Evolutionary conservation across 768 basidiomycete species (phyloP), one percentile per base, ranked within the genome.

Genomic region (Auriscalpium vulgare): DNA sequence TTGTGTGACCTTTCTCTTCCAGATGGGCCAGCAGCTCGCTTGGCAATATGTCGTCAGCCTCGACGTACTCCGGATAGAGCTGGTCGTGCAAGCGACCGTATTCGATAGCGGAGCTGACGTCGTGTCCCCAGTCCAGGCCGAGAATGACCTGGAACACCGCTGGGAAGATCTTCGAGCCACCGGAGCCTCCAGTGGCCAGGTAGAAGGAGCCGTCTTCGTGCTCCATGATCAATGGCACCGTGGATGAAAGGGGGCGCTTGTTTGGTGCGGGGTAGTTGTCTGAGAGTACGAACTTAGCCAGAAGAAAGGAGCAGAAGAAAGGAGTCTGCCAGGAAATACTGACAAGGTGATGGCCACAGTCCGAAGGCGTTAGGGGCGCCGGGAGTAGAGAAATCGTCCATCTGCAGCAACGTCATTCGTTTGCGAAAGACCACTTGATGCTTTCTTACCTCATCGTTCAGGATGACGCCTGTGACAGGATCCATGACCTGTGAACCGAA

Each of bases 341-440:
- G 19, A 49, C 89, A 91, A 7, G 88, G 89, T 14, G 88, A 91
- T 16, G 92, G 87, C 72, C 74, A 83, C 48, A 95, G 71, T 0
- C 89, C 93, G 65, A 92, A 95, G 2, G 75, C 82, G 62, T 97
- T 95, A 7, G 91, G 80, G n/a, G 71, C 69, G 3, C 88, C 92
- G 1, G 94, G 95, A 1, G 75, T 85, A 10, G 92, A 88, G 68
- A 97, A 97, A 69, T 98, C 95, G 59, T 93, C 91, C 88, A 92
- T 90, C 80, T 85, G 53, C 29, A 29, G 29, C 29, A 29, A 29
- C 29, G 29, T 7, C 29, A 29, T 2, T 29, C 21, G 29, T 29
- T 29, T 4, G 7, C 29, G 29, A 29, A 29, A 4, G 29, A 29
- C 2, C 29, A 29, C 7, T 29, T 29, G 29, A 29, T 5, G 29